Conservation (phyloP, 164 flowering plant species). For the Chimonanthus salicifolius region DNA sequence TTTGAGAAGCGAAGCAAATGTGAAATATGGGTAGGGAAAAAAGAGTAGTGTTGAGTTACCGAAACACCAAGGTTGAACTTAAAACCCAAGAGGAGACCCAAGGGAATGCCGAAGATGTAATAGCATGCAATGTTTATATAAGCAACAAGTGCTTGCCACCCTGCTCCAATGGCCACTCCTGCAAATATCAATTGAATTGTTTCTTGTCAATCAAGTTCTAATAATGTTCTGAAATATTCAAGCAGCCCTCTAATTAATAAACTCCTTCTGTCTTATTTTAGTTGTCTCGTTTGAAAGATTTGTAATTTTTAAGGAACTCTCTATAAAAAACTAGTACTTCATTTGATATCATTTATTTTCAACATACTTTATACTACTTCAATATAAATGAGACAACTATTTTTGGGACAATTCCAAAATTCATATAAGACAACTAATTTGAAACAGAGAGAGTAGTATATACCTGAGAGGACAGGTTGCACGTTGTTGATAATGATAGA, state of each 20-base stretch:
- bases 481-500: conserved; percentile 15
- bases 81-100: conserved; percentile 55
- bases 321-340: neutral
- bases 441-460: neutral
- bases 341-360: no score
- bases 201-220: no score
- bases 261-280: neutral
- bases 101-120: conserved; percentile 56
- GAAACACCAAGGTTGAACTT: conserved; percentile 35
- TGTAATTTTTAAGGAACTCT: neutral
- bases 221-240: no score
- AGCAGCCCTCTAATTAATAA: no score
- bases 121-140: conserved; percentile 64
- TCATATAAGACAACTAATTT: neutral
- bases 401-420: neutral
- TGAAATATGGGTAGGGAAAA: neutral
- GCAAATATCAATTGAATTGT: neutral
- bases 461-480: conserved; percentile 23
- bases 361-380: neutral
- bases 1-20: neutral
- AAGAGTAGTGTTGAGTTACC: conserved; percentile 22
- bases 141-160: conserved; percentile 75
- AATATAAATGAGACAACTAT: no score
- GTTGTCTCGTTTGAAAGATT: neutral
- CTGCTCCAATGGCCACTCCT: conserved; percentile 84